Base-by-base conservation (phyloP, 306 rosid genomes). In the Dryas octopetala region DNA sequence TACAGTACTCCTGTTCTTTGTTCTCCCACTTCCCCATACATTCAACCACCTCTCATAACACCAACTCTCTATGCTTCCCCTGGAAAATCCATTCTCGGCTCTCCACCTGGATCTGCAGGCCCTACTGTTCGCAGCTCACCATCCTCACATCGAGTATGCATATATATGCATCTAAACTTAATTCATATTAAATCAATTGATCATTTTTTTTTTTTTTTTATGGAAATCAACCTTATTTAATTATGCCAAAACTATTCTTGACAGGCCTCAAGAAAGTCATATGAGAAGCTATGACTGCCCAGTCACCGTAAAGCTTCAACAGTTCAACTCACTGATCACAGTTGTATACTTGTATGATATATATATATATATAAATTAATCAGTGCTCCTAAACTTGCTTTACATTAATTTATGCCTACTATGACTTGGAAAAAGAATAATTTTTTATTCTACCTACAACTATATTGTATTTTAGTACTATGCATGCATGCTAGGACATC, bases 1-100 rank as follows among this genome's bases (percentile, higher is more conserved):
- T 74, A 67, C 74, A 41, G 70, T 44, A 62, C 82, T 76, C 80
- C 89, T 8, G 49, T 80, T 46, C 63, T 60, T 40, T 43, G 63
- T 59, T 85, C 89, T n/a, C 87, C 91, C 45, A 66, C 71, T 53
- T 62, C 86, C 58, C 76, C 89, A 5, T 28, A 77, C 44, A 77
- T 54, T 71, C 78, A 47, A 14, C 81, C 77, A 10, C 72, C 88
- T 68, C 9, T 70, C 11, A 73, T 47, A 51, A 79, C 74, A 62
- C 79, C 84, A 68, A 5, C 44, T 51, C 62, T 76, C 8, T 62
- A 66, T 58, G 70, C 86, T 64, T 84, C 85, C 50, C 76, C 75
- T 5, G 28, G 51, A 51, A 84, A 74, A 9, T 75, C 51, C 54
- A 19, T 47, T 28, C 78, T 52, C 44, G 4, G 40, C 70, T 84